Conservation (phyloP, 2,329 filamentous ascomycete species). For the Fusarium austroafricanum region DNA sequence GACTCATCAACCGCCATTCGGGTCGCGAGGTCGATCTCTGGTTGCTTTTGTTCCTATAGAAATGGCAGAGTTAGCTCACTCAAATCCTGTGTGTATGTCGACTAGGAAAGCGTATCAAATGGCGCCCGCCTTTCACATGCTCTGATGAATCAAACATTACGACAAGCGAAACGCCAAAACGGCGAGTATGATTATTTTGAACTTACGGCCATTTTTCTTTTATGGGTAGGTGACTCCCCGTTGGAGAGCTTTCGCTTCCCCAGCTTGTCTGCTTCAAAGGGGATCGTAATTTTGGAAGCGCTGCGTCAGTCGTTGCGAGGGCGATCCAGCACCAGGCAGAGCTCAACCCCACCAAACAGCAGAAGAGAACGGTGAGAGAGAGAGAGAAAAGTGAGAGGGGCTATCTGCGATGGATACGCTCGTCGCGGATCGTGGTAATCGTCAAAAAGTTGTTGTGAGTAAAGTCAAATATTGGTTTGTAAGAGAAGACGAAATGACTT, state of each 20-base stretch:
- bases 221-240: constrained; percentile 68
- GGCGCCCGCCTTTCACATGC: constrained; percentile 11
- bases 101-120: not conserved
- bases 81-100: not conserved
- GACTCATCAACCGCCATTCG: constrained; percentile 74
- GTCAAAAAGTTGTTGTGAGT: constrained; percentile 18
- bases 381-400: not conserved
- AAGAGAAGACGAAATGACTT: constrained; percentile 27
- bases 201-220: constrained; percentile 72
- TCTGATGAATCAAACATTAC: not conserved
- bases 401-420: constrained; percentile 24
- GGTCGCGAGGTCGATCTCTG: constrained; percentile 71
- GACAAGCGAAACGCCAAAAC: not conserved
- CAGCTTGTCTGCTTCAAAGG: constrained; percentile 61
- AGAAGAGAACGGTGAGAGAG: constrained; percentile 29
- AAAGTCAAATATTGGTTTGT: constrained; percentile 26
- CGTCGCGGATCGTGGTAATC: constrained; percentile 31
- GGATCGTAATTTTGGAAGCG: constrained; percentile 52
- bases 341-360: constrained; percentile 52
- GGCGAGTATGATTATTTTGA: not conserved
- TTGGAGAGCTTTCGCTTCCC: constrained; percentile 76
- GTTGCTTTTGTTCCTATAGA: constrained; percentile 62
- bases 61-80: constrained; percentile 15
- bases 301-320: constrained; percentile 36
- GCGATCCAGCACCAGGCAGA: constrained; percentile 52